Evolutionary conservation across 305 asterid genomes (phyloP), one percentile per base, ranked within the genome.

Genomic region (Galium porrigens): DNA sequence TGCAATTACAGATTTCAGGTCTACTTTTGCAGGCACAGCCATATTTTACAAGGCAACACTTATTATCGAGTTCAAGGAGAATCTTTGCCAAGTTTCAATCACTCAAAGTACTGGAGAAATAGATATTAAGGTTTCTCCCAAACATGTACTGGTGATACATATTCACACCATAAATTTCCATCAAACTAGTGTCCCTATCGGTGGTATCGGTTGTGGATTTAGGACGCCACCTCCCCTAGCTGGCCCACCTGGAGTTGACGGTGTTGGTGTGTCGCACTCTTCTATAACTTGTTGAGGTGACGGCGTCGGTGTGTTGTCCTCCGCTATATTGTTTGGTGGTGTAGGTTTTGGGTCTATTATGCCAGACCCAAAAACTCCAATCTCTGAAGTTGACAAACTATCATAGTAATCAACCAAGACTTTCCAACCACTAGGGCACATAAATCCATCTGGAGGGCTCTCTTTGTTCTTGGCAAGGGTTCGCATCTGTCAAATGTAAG

Each of bases 341-440:
- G 44, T 9, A 2, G 44, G 14, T 39, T 2, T 39, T 11, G 44
- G 14, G 44, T 39, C 3, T 10, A 79, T 63, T 63, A 82, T 72
- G 51, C 78, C 89, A 60, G 70, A 82, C 82, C 76, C 87, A 1
- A 6, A 1, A 34, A 34, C 39, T 6, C 39, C 8, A 5, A 5
- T 34, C 0, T 34, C 1, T 34, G 82, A 70, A 9, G 77, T 85
- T 33, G 78, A 72, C 77, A 90, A 73, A 58, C 87, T 86, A 41
- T 84, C 87, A 32, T 88, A 90, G 69, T 88, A 90, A 2, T 88
- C 90, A 7, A 86, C 96, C 94, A 90, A 71, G 57, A 90, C 96
- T 78, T 88, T 42, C 97, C 97, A 90, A 1, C 97, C 97, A 56
- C 95, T 86, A 1, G 90, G 94, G 80, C 97, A 90, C 96, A 90